Evolutionary conservation across 768 basidiomycete genomes (phyloP), one percentile per base, ranked within the genome.

Genomic region (Termitomyces sp.): DNA sequence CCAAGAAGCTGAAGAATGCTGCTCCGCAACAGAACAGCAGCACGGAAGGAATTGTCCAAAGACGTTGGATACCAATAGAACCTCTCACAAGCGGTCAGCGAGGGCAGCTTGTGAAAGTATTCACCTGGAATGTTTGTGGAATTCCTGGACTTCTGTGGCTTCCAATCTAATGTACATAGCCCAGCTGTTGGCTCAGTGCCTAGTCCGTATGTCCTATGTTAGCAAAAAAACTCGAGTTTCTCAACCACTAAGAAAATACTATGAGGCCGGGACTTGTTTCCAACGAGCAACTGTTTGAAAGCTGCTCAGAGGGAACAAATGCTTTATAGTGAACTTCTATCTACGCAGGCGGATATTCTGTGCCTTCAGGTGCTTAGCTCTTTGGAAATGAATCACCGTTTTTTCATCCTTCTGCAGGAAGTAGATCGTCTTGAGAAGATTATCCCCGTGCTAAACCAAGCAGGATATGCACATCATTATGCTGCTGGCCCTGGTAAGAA

Each of bases 271-370:
- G 84, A 90, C 45, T 74, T 94, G 54, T 93, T 94, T 64, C 92
- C 92, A 1, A 84, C 79, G n/a, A 91, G 90, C 63, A 84, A 90
- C 66, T 94, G 92, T 66, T 74, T 95, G 48, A 92, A 90, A 70
- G 87, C 84, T 48, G 67, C 66, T 22, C 84, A 88, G 67, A 78
- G 94, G 60, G 83, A 85, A 63, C 80, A 83, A 16, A 89, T 94
- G 88, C 73, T 93, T 14, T 79, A 84, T 58, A 74, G 77, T 50
- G 95, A 97, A 69, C 77, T 96, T n/a, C 70, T 82, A 16, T 79
- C 80, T 3, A 82, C 88, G 57, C 65, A 80, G n/a, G 84, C 90
- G 2, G 91, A 95, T 69, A 81, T 97, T 26, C 71, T 94, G 45
- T 96, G 94, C 68, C 79, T 97, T 45, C 94, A 97, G 78, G 94